Evolutionary conservation across 345 rosid genomes (phyloP).

Genomic region (Eucalyptus cladocalyx): DNA sequence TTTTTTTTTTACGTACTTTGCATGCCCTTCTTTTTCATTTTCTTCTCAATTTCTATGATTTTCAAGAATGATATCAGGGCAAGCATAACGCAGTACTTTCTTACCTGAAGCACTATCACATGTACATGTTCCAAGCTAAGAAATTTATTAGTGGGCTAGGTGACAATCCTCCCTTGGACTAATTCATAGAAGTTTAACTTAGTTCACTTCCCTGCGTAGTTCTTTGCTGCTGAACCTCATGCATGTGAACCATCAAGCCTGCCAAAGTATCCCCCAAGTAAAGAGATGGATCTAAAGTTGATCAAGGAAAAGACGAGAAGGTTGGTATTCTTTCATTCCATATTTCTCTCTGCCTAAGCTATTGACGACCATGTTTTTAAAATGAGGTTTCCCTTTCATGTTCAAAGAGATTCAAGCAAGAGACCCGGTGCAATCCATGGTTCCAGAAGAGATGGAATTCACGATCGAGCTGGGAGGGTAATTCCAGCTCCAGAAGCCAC

Average conservation of each 20-base stretch:
- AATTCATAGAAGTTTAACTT: background rate
- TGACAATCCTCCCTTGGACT: background rate
- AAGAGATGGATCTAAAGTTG: conserved; percentile 78
- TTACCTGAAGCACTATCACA: background rate
- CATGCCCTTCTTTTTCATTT: background rate
- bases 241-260: conserved; percentile 82
- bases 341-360: background rate
- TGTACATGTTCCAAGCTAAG: background rate
- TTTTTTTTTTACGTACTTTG: background rate
- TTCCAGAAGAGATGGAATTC: conserved; percentile 12
- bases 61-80: background rate
- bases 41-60: background rate
- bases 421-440: conserved; percentile 49
- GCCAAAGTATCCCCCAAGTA: conserved; percentile 87
- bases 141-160: background rate
- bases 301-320: conserved; percentile 80
- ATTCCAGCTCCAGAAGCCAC: conserved; percentile 88
- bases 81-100: background rate
- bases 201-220: conserved; percentile 29
- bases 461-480: conserved; percentile 49
- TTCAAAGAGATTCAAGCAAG: conserved; percentile 43
- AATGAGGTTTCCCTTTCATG: background rate
- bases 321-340: conserved; percentile 17
- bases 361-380: background rate
- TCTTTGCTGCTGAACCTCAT: conserved; percentile 69